A percentile compares a stretch with the other conserved stretches of the same genome.
Conservation (phyloP, 2,329 filamentous ascomycete species). For the Aspergillus chevalieri region DNA sequence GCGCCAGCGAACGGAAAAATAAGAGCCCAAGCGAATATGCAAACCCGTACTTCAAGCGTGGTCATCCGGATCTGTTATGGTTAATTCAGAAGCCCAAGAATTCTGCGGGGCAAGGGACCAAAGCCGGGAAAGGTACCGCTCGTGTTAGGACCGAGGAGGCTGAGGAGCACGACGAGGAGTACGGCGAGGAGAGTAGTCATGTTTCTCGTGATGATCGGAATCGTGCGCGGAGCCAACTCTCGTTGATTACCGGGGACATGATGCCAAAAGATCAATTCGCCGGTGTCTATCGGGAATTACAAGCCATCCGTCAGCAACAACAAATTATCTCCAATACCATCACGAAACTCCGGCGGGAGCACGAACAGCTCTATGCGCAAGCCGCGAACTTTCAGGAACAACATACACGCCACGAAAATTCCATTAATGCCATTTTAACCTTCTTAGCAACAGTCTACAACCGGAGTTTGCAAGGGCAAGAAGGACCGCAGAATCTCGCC, state of each 20-base stretch:
- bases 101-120: slow-evolving; percentile 49
- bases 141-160: slow-evolving; percentile 53
- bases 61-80: slow-evolving; percentile 88
- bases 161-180: slow-evolving; percentile 55
- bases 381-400: slow-evolving; percentile 83
- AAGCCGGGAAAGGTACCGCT: slow-evolving; percentile 42
- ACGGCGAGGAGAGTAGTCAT: slow-evolving; percentile 35
- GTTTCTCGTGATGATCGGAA: slow-evolving; percentile 28
- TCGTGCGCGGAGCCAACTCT: slow-evolving; percentile 36
- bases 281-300: slow-evolving; percentile 71
- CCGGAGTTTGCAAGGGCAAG: slow-evolving; percentile 81
- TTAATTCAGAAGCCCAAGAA: slow-evolving; percentile 93
- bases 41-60: slow-evolving; percentile 91
- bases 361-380: slow-evolving; percentile 81
- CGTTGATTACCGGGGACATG: slow-evolving; percentile 35
- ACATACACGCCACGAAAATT: slow-evolving; percentile 95
- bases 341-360: slow-evolving; percentile 71
- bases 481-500: slow-evolving; percentile 66
- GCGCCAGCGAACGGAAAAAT: slow-evolving; percentile 91
- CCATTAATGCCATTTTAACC: slow-evolving; percentile 96
- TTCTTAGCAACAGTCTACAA: slow-evolving; percentile 97
- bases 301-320: slow-evolving; percentile 79
- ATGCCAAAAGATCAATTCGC: slow-evolving; percentile 68
- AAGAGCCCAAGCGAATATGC: slow-evolving; percentile 98
- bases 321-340: slow-evolving; percentile 79